Evolutionary conservation across 306 rosid species (phyloP), one percentile per base, ranked within the genome.

Genomic region (Cercis canadensis): DNA sequence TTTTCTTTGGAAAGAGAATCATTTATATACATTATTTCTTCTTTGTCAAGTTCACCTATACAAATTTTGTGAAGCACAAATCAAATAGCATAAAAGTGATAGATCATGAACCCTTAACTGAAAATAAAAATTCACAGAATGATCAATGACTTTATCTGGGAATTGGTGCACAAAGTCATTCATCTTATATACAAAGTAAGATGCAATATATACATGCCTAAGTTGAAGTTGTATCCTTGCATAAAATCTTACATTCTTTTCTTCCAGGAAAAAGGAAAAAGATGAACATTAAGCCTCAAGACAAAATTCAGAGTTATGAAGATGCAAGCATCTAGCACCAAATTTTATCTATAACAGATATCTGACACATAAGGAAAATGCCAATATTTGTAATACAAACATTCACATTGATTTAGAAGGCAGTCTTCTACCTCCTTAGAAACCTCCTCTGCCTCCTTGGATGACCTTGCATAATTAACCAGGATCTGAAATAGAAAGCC

Each of bases 371-470:
- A n/a, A 21, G 17, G 41, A 47, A 67, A 24, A 59, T 53, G 31
- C 16, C 2, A 34, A 44, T 11, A 16, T 11, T n/a, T 58, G 46
- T 57, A 34, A 17, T 5, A 52, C 33, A 4, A 52, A 49, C 45
- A 47, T n/a, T 16, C 13, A 14, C n/a, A 32, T 4, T 4, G 32
- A 32, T 33, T 1, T 52, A 43, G 19, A 57, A 36, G n/a, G 15
- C 12, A 33, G 17, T 73, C 24, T 45, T 56, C 62, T 76, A 90
- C 98, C 98, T 89, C 91, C 82, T 89, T 89, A 70, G 91, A 81
- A 69, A 90, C 97, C 74, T 94, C 96, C 74, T 89, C 98, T 1
- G 96, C 98, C 83, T 87, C 98, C 87, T 87, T 87, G 68, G 97
- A 86, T 34, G 95, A 94, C 70, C 98, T 90, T 43, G 96, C 98